phyloP scores from a whole-genome alignment of 352 stramenopile species.

The Globisporangium uncinulatum region DNA sequence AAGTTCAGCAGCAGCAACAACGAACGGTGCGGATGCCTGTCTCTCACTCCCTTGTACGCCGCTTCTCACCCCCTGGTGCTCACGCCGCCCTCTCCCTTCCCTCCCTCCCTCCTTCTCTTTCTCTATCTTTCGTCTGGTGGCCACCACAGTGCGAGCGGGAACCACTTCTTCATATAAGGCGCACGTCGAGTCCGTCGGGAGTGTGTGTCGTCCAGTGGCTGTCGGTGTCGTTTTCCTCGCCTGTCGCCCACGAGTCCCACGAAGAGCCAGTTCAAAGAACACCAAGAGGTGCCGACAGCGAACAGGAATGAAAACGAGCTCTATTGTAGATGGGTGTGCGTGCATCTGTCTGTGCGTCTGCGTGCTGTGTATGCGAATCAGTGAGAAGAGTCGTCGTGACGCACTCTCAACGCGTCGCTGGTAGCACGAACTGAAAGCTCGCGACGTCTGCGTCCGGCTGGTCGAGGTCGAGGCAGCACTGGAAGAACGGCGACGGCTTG shows the following conservation, averaged over 20 bases:
- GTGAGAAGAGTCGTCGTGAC: not conserved
- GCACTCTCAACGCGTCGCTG: not conserved
- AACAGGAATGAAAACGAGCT: slow-evolving; percentile 4
- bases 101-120: not conserved
- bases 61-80: not conserved
- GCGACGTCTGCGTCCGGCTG: not conserved
- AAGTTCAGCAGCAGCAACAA: slow-evolving; percentile 6
- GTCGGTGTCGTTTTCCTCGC: not conserved
- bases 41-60: not conserved
- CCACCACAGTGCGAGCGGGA: not conserved
- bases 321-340: slow-evolving; percentile 2
- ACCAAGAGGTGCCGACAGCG: not conserved
- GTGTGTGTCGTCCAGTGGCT: not conserved
- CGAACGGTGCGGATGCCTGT: slow-evolving; percentile 5
- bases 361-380: too few relatives aligned
- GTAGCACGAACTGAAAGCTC: slow-evolving; percentile 15
- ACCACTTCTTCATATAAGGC: slow-evolving; percentile 6
- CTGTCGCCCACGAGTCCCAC: too few relatives aligned
- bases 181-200: not conserved
- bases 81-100: not conserved
- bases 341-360: not conserved
- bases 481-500: slow-evolving; percentile 28
- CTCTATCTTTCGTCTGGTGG: not conserved
- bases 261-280: not conserved
- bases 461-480: slow-evolving; percentile 28